Percentiles rank a stretch among this genome's conserved stretches.
Conservation (phyloP, 176 grass and related monocot species). For the Phyllostachys edulis region DNA sequence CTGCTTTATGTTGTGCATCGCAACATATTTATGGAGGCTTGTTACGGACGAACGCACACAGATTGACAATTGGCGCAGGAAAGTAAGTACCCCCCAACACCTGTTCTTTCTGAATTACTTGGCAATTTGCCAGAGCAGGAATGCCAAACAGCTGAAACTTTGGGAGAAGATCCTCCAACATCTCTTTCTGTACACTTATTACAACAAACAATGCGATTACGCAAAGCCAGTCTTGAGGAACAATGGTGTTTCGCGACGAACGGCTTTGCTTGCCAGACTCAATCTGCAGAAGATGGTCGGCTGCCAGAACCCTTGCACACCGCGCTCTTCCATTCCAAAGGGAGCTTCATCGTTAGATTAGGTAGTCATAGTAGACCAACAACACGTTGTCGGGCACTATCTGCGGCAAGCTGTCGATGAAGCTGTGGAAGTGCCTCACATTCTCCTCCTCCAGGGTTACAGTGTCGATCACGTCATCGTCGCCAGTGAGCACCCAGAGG, state of each 20-base stretch:
- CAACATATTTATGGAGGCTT: not conserved
- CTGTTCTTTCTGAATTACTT: not conserved
- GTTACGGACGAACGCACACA: not conserved
- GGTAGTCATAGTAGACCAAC: conserved; percentile 78
- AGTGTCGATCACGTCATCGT: conserved; percentile 67
- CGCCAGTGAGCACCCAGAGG: conserved; percentile 78
- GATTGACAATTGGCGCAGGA: not conserved
- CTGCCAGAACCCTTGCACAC: conserved; percentile 42
- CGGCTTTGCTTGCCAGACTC: conserved; percentile 56
- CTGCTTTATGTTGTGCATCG: not conserved
- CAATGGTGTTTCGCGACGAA: conserved; percentile 6
- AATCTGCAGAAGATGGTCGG: conserved; percentile 63
- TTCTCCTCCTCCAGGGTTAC: conserved; percentile 70
- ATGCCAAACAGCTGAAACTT: conserved; percentile 27
- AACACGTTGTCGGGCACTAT: conserved; percentile 69
- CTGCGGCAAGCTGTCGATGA: conserved; percentile 72
- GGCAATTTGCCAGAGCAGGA: conserved; percentile 41
- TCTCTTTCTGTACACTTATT: conserved; percentile 61
- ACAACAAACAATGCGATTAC: conserved; percentile 28
- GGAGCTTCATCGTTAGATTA: conserved; percentile 42
- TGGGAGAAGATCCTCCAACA: not conserved
- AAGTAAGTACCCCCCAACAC: not conserved
- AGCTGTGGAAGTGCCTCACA: conserved; percentile 67
- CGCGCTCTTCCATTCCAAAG: not conserved
- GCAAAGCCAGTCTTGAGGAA: conserved; percentile 33